These are phyloP conservation scores for Chimonanthus salicifolius DNA, from an alignment of 164 flowering plant genomes.

Conservation along the genomic window DNA sequence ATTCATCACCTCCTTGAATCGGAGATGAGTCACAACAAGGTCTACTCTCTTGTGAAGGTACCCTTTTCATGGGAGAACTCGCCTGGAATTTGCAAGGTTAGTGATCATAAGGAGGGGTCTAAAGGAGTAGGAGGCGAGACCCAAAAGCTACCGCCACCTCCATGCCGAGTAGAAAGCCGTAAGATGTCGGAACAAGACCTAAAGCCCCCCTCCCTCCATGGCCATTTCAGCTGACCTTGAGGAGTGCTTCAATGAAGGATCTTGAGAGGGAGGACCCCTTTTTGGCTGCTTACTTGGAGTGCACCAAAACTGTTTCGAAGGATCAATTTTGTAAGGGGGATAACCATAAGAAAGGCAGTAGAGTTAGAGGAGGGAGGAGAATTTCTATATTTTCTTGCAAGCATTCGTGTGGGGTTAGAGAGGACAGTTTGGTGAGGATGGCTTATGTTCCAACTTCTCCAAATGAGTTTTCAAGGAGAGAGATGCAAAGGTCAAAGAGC, in stretches of 20 bases:
- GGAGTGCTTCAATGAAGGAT: constrained; percentile 23
- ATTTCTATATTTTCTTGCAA: constrained; percentile 43
- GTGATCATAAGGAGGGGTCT: constrained; percentile 1
- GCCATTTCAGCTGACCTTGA: constrained; percentile 14
- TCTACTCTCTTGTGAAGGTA: constrained; percentile 22
- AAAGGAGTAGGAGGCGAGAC: too few species aligned
- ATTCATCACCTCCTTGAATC: background rate
- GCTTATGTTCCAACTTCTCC: constrained; percentile 23
- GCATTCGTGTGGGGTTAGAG: constrained; percentile 44
- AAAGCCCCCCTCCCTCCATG: constrained; percentile 35
- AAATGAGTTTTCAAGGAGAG: background rate
- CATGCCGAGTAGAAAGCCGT: constrained; percentile 9
- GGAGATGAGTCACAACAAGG: constrained; percentile 26
- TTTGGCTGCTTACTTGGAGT: constrained; percentile 37
- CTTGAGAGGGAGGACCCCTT: constrained; percentile 37
- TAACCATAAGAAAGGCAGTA: background rate
- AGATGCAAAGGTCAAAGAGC: background rate
- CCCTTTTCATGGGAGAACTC: constrained; percentile 48
- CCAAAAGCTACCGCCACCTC: constrained; percentile 21
- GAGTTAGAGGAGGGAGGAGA: constrained; percentile 9
- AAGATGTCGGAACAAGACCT: constrained; percentile 7
- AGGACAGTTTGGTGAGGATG: constrained; percentile 35
- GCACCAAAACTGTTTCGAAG: constrained; percentile 28
- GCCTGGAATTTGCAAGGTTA: constrained; percentile 32
- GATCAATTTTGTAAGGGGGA: background rate